A percentile compares a stretch with the other conserved stretches of the same genome.
These are phyloP conservation scores for Beauveria bassiana DNA, from an alignment of 2,329 filamentous ascomycete genomes.

Conservation along the genomic window DNA sequence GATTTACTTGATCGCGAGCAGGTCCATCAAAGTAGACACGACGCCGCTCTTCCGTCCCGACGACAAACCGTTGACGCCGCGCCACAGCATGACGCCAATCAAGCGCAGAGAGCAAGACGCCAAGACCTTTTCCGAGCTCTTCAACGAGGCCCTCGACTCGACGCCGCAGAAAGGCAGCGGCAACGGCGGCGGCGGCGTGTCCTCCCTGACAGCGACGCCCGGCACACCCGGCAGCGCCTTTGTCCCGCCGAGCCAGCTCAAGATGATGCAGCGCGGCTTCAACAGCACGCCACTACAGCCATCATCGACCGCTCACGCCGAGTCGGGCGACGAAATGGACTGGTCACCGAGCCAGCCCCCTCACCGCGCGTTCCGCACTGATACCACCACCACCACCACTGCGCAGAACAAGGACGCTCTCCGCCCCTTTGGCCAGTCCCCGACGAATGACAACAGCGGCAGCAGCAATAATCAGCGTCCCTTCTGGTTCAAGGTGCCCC, in stretches of 20 bases:
- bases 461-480: conserved; percentile 33
- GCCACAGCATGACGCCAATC: conserved; percentile 18
- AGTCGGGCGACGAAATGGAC: conserved; percentile 58
- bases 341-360: conserved; percentile 58
- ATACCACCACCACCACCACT: conserved; percentile 15
- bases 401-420: conserved; percentile 25
- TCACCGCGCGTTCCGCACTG: conserved; percentile 44
- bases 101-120: conserved; percentile 24
- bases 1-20: conserved; percentile 37
- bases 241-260: conserved; percentile 5
- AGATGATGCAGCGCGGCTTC: conserved; percentile 12
- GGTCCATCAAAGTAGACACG: conserved; percentile 47
- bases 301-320: conserved; percentile 25
- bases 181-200: background rate
- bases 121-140: conserved; percentile 36
- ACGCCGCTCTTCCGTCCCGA: conserved; percentile 41
- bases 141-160: conserved; percentile 27
- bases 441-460: conserved; percentile 30
- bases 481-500: conserved; percentile 64
- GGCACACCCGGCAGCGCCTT: conserved; percentile 4
- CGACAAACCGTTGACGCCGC: conserved; percentile 19
- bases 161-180: conserved; percentile 9
- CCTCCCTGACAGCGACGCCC: background rate
- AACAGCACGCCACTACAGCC: background rate
- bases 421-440: conserved; percentile 38